phyloP scores from a whole-genome alignment of 2,329 filamentous ascomycete genomes.

The Colletotrichum euphorbiae region DNA sequence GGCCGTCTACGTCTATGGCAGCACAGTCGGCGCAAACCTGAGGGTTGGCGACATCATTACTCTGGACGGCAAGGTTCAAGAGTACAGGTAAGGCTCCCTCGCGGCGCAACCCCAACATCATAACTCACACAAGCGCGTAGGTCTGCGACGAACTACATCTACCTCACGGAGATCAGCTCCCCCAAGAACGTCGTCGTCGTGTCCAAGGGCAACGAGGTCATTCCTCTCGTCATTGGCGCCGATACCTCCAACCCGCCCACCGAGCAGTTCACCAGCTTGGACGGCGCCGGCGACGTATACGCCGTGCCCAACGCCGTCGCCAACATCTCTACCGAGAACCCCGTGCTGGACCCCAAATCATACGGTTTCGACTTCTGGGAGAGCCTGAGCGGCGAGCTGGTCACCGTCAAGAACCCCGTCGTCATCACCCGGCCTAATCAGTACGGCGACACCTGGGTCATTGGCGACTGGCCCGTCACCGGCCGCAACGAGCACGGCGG shows the following conservation, averaged over 20 bases:
- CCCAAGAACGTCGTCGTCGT: constrained; percentile 65
- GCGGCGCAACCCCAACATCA: background rate
- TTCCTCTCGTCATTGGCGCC: constrained; percentile 70
- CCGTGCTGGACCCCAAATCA: constrained; percentile 66
- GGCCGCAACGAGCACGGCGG: constrained; percentile 73
- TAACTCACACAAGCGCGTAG: constrained; percentile 47
- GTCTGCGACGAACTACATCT: constrained; percentile 67
- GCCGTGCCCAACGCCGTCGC: constrained; percentile 71
- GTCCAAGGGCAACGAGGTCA: constrained; percentile 65
- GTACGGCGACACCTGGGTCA: constrained; percentile 77
- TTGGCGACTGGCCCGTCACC: constrained; percentile 72
- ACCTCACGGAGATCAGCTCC: constrained; percentile 71
- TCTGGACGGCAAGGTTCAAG: constrained; percentile 69
- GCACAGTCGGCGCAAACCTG: constrained; percentile 61
- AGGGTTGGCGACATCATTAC: constrained; percentile 72
- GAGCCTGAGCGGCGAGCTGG: constrained; percentile 74
- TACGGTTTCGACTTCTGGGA: constrained; percentile 83
- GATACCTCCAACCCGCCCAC: constrained; percentile 69
- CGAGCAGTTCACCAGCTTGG: constrained; percentile 69
- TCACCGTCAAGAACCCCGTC: constrained; percentile 68
- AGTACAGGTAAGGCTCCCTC: constrained; percentile 59
- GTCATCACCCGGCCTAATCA: constrained; percentile 71
- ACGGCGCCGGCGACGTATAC: constrained; percentile 74
- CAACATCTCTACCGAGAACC: constrained; percentile 69
- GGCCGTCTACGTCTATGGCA: constrained; percentile 73